Conservation (phyloP, 2,329 filamentous ascomycete genomes). For the Colletotrichum phormii region DNA sequence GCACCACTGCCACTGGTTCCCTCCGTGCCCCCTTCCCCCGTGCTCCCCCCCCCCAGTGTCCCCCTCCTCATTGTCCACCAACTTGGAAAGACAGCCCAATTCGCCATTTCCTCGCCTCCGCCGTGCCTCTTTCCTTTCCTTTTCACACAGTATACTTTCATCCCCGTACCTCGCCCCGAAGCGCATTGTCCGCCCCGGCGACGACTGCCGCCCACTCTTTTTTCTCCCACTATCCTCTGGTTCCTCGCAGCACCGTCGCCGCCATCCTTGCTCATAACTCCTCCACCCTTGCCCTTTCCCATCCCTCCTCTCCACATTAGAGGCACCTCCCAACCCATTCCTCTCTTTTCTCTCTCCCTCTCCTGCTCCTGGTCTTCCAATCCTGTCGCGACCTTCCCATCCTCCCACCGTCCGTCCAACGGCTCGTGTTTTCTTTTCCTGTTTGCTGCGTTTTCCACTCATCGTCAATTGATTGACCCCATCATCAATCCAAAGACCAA, state of each 20-base stretch:
- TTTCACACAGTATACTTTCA: constrained; percentile 8
- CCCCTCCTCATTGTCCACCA: not conserved
- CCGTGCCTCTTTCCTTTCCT: not conserved
- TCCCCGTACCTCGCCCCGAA: constrained; percentile 12
- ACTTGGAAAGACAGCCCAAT: not conserved
- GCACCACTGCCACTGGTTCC: not conserved
- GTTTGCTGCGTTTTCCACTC: constrained; percentile 35
- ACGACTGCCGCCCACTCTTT: constrained; percentile 28
- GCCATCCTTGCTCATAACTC: constrained; percentile 34
- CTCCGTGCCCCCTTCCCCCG: not conserved
- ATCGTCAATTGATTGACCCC: constrained; percentile 31
- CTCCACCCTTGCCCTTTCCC: constrained; percentile 35
- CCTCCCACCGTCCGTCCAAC: constrained; percentile 35
- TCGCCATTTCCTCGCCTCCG: not conserved
- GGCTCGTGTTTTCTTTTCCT: constrained; percentile 38
- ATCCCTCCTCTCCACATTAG: constrained; percentile 39
- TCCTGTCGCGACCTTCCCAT: constrained; percentile 38
- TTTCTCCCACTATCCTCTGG: constrained; percentile 21
- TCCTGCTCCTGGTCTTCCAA: constrained; percentile 36
- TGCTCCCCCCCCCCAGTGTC: not conserved
- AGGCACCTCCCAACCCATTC: constrained; percentile 38
- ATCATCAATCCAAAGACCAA: constrained; percentile 11
- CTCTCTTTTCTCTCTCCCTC: constrained; percentile 38
- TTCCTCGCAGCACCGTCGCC: constrained; percentile 13
- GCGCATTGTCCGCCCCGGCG: constrained; percentile 33